Evolutionary conservation across 179 eudicot genomes (phyloP).

Genomic region (Monotropa hypopitys): DNA sequence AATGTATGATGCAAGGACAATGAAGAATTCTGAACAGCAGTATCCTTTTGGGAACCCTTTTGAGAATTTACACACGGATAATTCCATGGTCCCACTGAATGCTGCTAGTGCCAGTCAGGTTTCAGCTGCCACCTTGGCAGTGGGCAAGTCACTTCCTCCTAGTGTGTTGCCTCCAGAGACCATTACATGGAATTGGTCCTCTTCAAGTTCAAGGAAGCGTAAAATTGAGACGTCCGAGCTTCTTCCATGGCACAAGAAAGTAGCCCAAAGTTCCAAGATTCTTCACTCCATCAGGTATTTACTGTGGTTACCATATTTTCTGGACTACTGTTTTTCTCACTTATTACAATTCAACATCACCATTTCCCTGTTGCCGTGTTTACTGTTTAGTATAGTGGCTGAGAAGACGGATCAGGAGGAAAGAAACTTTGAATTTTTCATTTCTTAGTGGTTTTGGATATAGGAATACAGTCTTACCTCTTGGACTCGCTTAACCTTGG

Average conservation of each 20-base stretch:
- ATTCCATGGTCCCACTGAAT: conserved; percentile 10
- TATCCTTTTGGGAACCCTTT: conserved; percentile 27
- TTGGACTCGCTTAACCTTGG: neutral
- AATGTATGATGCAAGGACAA: conserved; percentile 21
- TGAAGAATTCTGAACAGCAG: conserved; percentile 29
- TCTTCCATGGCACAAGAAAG: conserved; percentile 41
- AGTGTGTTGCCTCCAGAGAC: conserved; percentile 17
- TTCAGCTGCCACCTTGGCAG: conserved; percentile 9
- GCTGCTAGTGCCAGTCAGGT: conserved; percentile 13
- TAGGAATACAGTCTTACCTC: neutral
- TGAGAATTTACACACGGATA: conserved; percentile 12
- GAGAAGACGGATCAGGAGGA: neutral
- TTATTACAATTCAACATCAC: conserved; percentile 2
- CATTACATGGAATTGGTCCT: conserved; percentile 13
- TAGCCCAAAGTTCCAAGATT: conserved; percentile 14
- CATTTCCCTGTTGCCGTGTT: neutral
- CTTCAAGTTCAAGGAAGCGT: conserved; percentile 24
- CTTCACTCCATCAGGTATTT: conserved; percentile 26
- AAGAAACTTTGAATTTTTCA: neutral
- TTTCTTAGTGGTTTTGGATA: neutral
- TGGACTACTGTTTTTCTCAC: neutral
- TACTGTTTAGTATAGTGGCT: neutral
- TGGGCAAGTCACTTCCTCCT: conserved; percentile 9
- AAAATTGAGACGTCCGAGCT: conserved; percentile 16
- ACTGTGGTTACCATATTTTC: neutral